These are phyloP conservation scores for Malus hybrid DNA, from an alignment of 331 rosid genomes.

Conservation along the genomic window DNA sequence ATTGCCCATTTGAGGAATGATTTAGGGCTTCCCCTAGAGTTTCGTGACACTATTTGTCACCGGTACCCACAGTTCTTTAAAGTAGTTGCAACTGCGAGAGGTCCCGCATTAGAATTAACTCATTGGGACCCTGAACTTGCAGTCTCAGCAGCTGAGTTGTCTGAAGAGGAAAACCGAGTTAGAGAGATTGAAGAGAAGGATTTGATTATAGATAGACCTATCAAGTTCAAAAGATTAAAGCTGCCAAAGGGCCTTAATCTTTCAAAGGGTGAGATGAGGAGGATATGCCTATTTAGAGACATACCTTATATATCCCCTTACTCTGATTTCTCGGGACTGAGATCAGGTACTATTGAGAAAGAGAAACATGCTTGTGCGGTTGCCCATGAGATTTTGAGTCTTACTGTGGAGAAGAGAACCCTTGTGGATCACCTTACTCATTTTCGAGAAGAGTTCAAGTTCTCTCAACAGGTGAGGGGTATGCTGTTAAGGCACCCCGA, in stretches of 20 bases:
- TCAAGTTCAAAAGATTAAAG: constrained; percentile 54
- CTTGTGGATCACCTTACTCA: constrained; percentile 87
- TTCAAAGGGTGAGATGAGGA: constrained; percentile 74
- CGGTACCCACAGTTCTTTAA: constrained; percentile 69
- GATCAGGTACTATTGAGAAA: constrained; percentile 49
- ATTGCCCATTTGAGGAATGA: constrained; percentile 62
- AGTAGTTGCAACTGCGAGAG: constrained; percentile 65
- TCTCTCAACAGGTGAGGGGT: constrained; percentile 80
- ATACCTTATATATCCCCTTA: constrained; percentile 72
- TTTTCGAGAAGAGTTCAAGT: constrained; percentile 86
- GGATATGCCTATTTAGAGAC: constrained; percentile 61
- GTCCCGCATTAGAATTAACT: constrained; percentile 75
- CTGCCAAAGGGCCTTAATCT: constrained; percentile 78
- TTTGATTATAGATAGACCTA: constrained; percentile 69
- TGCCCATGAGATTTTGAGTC: constrained; percentile 80
- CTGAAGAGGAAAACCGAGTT: constrained; percentile 58
- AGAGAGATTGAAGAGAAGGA: constrained; percentile 59
- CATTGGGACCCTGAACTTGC: constrained; percentile 93
- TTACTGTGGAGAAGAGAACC: constrained; percentile 74
- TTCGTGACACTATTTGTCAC: constrained; percentile 76
- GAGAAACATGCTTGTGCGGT: constrained; percentile 85
- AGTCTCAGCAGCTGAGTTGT: constrained; percentile 72
- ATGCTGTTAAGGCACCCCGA: constrained; percentile 88
- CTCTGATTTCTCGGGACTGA: constrained; percentile 64
- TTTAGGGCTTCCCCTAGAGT: constrained; percentile 66